Percentiles rank a stretch among this genome's conserved stretches.
Evolutionary conservation across 2,329 filamentous ascomycete species (phyloP).

Genomic region (Pseudogymnoascus destructans): DNA sequence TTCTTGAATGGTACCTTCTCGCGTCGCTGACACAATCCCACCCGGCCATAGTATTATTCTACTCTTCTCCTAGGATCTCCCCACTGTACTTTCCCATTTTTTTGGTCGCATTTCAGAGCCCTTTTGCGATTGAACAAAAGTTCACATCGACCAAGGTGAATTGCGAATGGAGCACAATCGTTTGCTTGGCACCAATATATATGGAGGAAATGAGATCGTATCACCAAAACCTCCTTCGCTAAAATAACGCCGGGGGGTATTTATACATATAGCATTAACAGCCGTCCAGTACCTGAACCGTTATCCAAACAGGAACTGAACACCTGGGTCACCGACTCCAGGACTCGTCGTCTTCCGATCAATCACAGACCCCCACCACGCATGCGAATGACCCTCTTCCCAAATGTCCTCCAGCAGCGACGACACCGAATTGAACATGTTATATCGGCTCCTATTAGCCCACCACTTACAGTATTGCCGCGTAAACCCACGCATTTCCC

Average conservation of each 20-base stretch:
- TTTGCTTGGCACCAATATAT: not conserved
- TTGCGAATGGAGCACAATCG: too few relatives aligned
- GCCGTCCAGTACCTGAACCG: not conserved
- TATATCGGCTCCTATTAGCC: slow-evolving; percentile 24
- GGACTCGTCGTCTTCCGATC: slow-evolving; percentile 14
- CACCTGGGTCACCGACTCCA: not conserved
- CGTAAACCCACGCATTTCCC: slow-evolving; percentile 18
- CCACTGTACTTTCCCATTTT: not conserved
- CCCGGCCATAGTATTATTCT: not conserved
- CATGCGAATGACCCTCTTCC: slow-evolving; percentile 15
- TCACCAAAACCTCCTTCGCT: not conserved
- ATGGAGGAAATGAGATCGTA: not conserved
- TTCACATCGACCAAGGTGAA: not conserved
- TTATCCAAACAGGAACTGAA: slow-evolving; percentile 3
- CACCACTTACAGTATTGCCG: slow-evolving; percentile 26
- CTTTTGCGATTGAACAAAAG: not conserved
- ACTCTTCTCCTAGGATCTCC: not conserved
- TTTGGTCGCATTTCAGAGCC: not conserved
- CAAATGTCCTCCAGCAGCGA: slow-evolving; percentile 15
- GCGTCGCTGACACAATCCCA: not conserved
- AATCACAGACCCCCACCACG: slow-evolving; percentile 19
- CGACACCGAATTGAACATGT: slow-evolving; percentile 22
- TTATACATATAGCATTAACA: not conserved
- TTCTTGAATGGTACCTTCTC: not conserved
- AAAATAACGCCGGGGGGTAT: not conserved